These are phyloP conservation scores for Claviceps sp. DNA, from an alignment of 2,329 filamentous ascomycete genomes.

Conservation along the genomic window DNA sequence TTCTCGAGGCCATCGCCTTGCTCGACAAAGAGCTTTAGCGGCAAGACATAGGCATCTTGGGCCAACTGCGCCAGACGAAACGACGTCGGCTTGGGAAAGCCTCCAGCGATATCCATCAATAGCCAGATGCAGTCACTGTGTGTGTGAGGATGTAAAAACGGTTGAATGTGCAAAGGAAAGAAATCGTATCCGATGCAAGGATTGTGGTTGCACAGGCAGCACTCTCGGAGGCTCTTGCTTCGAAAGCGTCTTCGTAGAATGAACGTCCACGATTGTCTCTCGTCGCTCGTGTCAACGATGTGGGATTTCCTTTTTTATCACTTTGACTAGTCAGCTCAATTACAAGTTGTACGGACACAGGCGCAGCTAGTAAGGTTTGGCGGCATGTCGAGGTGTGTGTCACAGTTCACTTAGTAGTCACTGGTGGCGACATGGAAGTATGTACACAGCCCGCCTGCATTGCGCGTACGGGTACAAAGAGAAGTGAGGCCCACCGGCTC, in stretches of 20 bases:
- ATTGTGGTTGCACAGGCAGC: background rate
- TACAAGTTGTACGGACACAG: background rate
- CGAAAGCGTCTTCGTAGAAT: background rate
- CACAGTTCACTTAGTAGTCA: too few relatives aligned
- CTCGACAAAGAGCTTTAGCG: conserved; percentile 23
- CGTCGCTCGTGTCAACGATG: background rate
- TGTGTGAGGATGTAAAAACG: background rate
- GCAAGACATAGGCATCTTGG: conserved; percentile 26
- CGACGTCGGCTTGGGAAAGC: conserved; percentile 29
- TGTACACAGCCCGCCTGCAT: too few relatives aligned
- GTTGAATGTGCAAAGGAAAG: background rate
- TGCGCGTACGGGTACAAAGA: background rate
- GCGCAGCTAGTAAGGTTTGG: background rate
- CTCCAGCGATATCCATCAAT: conserved; percentile 24
- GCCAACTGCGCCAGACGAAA: conserved; percentile 28
- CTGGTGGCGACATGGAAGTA: too few relatives aligned
- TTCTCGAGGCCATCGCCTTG: conserved; percentile 29
- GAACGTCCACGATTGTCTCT: background rate
- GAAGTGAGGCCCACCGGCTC: background rate
- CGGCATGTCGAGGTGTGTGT: background rate
- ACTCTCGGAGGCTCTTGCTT: background rate
- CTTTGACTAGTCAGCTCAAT: too few relatives aligned
- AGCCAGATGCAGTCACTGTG: background rate
- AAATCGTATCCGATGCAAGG: background rate
- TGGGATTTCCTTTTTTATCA: background rate